Evolutionary conservation across 257 asterid genomes (phyloP).

Genomic region (Solanum sitiens): DNA sequence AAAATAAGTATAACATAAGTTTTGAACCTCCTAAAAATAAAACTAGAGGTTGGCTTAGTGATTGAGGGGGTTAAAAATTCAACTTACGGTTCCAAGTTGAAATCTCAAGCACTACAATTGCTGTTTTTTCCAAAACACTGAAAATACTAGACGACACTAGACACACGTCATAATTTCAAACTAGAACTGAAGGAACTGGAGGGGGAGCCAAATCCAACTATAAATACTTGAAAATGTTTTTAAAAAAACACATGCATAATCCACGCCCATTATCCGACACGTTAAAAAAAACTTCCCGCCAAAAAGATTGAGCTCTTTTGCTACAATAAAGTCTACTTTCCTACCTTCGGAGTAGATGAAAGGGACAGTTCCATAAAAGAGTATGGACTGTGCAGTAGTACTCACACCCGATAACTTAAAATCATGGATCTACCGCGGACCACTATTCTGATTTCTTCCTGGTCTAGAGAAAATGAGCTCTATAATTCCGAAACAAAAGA

Average conservation of each 20-base stretch:
- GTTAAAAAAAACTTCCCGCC: background rate
- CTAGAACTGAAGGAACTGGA: background rate
- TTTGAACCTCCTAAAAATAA: background rate
- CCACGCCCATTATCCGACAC: background rate
- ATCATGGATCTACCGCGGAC: background rate
- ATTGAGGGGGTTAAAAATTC: background rate
- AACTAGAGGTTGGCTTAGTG: background rate
- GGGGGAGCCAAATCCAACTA: background rate
- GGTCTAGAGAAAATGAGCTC: background rate
- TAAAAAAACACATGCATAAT: background rate
- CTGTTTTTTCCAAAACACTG: background rate
- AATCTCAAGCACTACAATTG: background rate
- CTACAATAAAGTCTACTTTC: background rate
- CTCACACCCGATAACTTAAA: background rate
- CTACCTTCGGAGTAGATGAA: background rate
- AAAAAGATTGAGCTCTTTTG: background rate
- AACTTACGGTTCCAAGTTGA: background rate
- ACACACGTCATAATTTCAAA: background rate
- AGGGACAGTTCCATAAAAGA: background rate
- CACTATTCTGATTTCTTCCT: background rate
- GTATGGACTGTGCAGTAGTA: background rate
- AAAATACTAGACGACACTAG: background rate
- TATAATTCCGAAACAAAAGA: background rate
- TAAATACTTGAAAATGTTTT: background rate
- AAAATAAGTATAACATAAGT: background rate